These are phyloP conservation scores for Diatrype stigma DNA, from an alignment of 2,329 filamentous ascomycete genomes.

Conservation along the genomic window DNA sequence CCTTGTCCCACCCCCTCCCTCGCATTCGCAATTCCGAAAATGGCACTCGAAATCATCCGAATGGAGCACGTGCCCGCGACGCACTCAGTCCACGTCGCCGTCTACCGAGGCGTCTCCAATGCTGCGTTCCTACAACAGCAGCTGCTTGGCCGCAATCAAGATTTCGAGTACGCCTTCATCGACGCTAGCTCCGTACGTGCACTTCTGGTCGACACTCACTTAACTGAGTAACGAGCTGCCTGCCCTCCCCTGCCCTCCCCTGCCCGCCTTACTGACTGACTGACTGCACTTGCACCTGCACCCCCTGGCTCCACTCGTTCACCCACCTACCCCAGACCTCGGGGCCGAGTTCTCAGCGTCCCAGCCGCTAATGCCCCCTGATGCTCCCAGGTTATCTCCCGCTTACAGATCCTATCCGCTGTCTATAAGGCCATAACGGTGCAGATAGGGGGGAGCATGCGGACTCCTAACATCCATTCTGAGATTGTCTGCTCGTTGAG, in stretches of 20 bases:
- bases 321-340: background rate
- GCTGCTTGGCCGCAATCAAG: slow-evolving; percentile 75
- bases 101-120: slow-evolving; percentile 77
- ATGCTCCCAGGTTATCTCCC: slow-evolving; percentile 66
- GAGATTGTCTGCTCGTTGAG: slow-evolving; percentile 81
- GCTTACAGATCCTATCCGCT: slow-evolving; percentile 69
- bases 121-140: slow-evolving; percentile 74
- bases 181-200: slow-evolving; percentile 73
- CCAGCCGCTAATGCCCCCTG: too few relatives aligned
- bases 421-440: slow-evolving; percentile 73
- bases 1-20: background rate
- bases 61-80: slow-evolving; percentile 71
- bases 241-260: too few relatives aligned
- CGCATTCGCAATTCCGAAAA: background rate
- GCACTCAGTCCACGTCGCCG: slow-evolving; percentile 65
- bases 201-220: too few relatives aligned
- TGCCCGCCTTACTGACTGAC: too few relatives aligned
- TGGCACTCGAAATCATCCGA: slow-evolving; percentile 56
- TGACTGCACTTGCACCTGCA: too few relatives aligned
- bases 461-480: slow-evolving; percentile 82
- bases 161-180: slow-evolving; percentile 91
- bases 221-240: too few relatives aligned
- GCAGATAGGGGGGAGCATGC: slow-evolving; percentile 56
- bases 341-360: background rate
- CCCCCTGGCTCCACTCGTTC: too few relatives aligned